Evolutionary conservation across 2,329 filamentous ascomycete species (phyloP).

Genomic region (Fusarium sp.): DNA sequence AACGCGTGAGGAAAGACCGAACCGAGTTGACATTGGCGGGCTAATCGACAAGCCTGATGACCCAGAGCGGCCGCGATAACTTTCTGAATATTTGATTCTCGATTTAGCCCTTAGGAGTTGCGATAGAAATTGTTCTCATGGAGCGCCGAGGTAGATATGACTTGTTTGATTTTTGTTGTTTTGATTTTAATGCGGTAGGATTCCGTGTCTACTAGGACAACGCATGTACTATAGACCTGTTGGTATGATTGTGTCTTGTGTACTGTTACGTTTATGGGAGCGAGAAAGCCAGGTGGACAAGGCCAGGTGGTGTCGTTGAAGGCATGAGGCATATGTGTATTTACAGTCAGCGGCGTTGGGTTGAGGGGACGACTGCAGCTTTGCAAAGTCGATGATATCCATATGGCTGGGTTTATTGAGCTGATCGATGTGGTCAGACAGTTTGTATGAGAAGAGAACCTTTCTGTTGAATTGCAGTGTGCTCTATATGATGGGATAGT

Average conservation of each 20-base stretch:
- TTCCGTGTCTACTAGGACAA: constrained; percentile 7
- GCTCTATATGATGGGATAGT: constrained; percentile 12
- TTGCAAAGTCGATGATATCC: constrained; percentile 20
- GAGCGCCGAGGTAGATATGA: background rate
- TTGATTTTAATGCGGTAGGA: constrained; percentile 20
- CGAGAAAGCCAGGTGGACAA: constrained; percentile 10
- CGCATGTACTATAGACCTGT: constrained; percentile 30
- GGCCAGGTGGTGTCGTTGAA: constrained; percentile 20
- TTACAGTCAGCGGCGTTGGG: constrained; percentile 41
- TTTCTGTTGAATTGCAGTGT: constrained; percentile 10
- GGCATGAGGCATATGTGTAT: constrained; percentile 29
- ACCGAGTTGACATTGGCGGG: constrained; percentile 71
- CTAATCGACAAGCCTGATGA: constrained; percentile 70
- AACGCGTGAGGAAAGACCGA: constrained; percentile 63
- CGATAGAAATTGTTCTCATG: constrained; percentile 35
- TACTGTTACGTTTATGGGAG: constrained; percentile 27
- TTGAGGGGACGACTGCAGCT: constrained; percentile 17
- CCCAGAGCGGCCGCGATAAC: constrained; percentile 48
- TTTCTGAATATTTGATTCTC: constrained; percentile 18
- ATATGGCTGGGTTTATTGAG: constrained; percentile 13
- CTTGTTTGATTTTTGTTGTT: constrained; percentile 38
- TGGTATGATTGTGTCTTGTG: constrained; percentile 14
- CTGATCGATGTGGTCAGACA: constrained; percentile 12
- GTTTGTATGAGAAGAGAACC: constrained; percentile 19
- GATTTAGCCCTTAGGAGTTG: constrained; percentile 30